Base-by-base conservation (phyloP, 306 rosid genomes). In the Quercus bicolor region DNA sequence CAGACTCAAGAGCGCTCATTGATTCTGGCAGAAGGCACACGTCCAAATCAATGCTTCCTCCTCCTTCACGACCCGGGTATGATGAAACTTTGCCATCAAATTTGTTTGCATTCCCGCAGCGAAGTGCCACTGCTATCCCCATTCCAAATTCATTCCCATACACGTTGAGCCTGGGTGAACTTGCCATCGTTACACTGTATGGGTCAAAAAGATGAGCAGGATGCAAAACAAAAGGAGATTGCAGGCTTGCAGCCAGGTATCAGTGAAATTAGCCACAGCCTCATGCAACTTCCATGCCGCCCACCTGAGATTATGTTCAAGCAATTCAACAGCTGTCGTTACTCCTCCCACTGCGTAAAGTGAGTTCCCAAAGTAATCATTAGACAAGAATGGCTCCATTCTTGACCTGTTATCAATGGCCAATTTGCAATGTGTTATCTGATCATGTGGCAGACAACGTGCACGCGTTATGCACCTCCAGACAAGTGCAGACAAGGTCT, bases 41-140 rank as follows among this genome's bases (percentile, higher is more conserved):
- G 60, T 87, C 97, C 37, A 91, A 82, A 21, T 91, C 93, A 0
- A 93, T 21, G 68, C 95, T 90, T 51, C 97, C 93, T 0, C 79
- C 93, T 54, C 85, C 86, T 75, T 86, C 90, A 9, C 13, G 34
- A 0, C 95, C 92, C 0, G 80, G 86, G 8, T 83, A 88, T 0
- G 90, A 33, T 5, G 37, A 33, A 33, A 33, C 7, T 33, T 33
- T 5, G 2, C 7, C 37, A 33, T 33, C 37, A 33, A 33, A 5
- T 33, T 5, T 33, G 37, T 33, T 33, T 33, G 37, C 7, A 33
- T 33, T 33, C 37, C 37, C 37, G 1, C 7, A 33, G 6, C 6
- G 0, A 33, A 33, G 37, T 33, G 37, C 37, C 37, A 33, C 1
- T 33, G 7, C 37, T 33, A 33, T 33, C 37, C 37, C 37, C 37